phyloP scores from a whole-genome alignment of 192 early-diverging fungal genomes.

The Gigaspora rosea region DNA sequence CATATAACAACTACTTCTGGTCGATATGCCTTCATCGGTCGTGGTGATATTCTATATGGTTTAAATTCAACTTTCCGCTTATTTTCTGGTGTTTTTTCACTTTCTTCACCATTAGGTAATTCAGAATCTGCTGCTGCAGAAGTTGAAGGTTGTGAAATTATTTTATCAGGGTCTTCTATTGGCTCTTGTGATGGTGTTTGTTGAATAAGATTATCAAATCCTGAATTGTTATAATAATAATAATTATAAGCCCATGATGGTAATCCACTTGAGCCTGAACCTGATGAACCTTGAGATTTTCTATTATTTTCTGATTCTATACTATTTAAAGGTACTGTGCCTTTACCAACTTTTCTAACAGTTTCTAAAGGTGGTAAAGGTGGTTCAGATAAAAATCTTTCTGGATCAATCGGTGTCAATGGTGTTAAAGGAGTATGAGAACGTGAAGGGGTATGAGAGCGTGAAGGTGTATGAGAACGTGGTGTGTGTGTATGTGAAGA shows the following conservation, averaged over 20 bases:
- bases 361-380: not conserved
- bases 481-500: not conserved
- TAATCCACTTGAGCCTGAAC: slow-evolving; percentile 9
- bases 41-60: not conserved
- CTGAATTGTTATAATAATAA: not conserved
- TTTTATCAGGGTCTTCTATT: not conserved
- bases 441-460: not conserved
- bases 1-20: slow-evolving; percentile 1
- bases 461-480: not conserved
- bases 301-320: slow-evolving; percentile 20
- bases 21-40: not conserved
- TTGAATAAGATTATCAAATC: not conserved
- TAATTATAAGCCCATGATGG: slow-evolving; percentile 26
- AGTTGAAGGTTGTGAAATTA: not conserved
- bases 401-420: slow-evolving; percentile 4
- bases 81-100: not conserved
- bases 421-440: slow-evolving; percentile 6
- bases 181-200: not conserved
- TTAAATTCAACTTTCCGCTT: not conserved
- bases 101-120: not conserved
- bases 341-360: not conserved
- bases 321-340: not conserved
- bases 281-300: slow-evolving; percentile 13
- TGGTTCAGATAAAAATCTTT: not conserved
- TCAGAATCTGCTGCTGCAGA: slow-evolving; percentile 11